Evolutionary conservation across 2,329 filamentous ascomycete species (phyloP).

Genomic region (Fusarium heterosporum): DNA sequence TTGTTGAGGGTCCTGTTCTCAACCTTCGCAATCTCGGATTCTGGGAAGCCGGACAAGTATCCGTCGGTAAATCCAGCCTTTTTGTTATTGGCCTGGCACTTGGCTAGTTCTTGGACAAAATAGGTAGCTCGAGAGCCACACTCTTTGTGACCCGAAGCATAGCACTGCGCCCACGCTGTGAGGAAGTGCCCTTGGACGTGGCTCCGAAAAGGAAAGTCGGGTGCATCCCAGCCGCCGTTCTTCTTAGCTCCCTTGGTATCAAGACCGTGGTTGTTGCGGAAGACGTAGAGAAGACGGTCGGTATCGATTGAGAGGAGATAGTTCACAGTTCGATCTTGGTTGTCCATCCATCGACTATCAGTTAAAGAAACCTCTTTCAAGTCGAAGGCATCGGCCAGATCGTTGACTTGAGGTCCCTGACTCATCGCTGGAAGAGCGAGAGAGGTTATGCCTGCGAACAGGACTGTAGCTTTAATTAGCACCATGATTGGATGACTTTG

Average conservation of each 20-base stretch:
- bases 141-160: conserved; percentile 55
- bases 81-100: conserved; percentile 63
- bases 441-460: conserved; percentile 11
- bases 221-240: conserved; percentile 66
- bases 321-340: conserved; percentile 31
- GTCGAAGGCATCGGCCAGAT: conserved; percentile 21
- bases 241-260: conserved; percentile 57
- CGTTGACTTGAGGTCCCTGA: conserved; percentile 9
- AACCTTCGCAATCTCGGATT: conserved; percentile 60
- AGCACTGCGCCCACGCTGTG: conserved; percentile 63
- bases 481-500: conserved; percentile 9
- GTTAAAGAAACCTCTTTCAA: conserved; percentile 24
- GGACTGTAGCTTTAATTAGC: conserved; percentile 13
- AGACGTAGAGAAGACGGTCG: conserved; percentile 29
- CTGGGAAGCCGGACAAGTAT: conserved; percentile 64
- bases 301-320: conserved; percentile 28
- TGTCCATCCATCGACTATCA: conserved; percentile 38
- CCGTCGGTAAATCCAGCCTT: conserved; percentile 58
- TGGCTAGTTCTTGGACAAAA: conserved; percentile 60
- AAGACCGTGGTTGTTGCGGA: conserved; percentile 29
- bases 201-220: conserved; percentile 64
- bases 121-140: conserved; percentile 60
- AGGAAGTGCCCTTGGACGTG: conserved; percentile 65
- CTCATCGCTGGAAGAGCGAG: neutral
- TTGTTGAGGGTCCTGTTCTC: conserved; percentile 58